Conservation (phyloP, 495 filamentous ascomycete genomes). For the Tuber melanosporum region DNA sequence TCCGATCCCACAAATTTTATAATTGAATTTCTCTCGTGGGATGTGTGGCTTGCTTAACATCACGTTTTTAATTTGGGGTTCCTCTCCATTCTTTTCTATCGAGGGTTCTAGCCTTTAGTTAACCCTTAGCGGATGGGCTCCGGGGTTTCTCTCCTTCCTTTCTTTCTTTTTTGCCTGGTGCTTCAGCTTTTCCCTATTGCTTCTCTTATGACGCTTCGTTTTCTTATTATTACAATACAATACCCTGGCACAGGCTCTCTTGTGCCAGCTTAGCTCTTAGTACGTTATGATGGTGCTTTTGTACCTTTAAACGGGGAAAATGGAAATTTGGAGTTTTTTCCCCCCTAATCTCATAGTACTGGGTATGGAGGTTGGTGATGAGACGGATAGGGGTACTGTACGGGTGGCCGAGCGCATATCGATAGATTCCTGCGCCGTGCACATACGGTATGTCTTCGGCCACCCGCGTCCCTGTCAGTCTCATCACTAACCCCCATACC, state of each 20-base stretch:
- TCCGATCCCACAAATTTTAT: background rate
- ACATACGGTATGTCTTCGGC: too few species aligned
- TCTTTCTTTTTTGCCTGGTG: constrained; percentile 4
- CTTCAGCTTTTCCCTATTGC: constrained; percentile 1
- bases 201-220: background rate
- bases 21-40: background rate
- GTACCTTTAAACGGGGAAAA: background rate
- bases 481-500: too few species aligned
- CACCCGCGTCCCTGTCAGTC: too few species aligned
- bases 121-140: background rate
- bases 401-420: too few species aligned
- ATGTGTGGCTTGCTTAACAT: background rate
- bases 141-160: background rate
- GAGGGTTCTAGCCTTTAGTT: background rate
- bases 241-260: background rate
- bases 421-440: too few species aligned
- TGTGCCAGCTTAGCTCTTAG: background rate
- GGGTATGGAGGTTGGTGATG: too few species aligned
- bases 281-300: background rate
- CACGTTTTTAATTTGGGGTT: background rate
- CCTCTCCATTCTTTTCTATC: background rate
- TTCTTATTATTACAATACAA: constrained; percentile 3
- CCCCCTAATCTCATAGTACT: background rate
- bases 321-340: background rate
- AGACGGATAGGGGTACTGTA: too few species aligned